Conservation (phyloP, 345 rosid species). For the Hevea brasiliensis region DNA sequence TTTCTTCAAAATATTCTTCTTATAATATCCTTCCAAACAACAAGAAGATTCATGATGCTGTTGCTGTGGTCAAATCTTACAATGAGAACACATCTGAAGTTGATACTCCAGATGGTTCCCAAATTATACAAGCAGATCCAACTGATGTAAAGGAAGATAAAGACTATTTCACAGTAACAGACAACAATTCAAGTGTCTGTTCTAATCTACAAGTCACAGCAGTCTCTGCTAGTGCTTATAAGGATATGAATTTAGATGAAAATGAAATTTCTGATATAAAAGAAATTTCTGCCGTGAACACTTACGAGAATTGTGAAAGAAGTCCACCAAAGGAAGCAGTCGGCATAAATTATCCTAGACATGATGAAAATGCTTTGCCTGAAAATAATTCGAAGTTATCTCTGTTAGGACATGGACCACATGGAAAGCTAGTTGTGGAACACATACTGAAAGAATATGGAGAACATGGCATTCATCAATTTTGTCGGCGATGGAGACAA, state of each 20-base stretch:
- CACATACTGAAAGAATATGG: slow-evolving; percentile 56
- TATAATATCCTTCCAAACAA: slow-evolving; percentile 23
- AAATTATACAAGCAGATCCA: slow-evolving; percentile 17
- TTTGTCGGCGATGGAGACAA: slow-evolving; percentile 95
- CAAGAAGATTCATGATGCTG: slow-evolving; percentile 27
- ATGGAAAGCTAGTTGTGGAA: slow-evolving; percentile 86
- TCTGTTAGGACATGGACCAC: slow-evolving; percentile 93
- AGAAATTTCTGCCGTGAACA: slow-evolving; percentile 23
- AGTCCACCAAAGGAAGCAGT: slow-evolving; percentile 18
- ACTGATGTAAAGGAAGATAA: slow-evolving; percentile 16
- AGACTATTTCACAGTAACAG: slow-evolving; percentile 18
- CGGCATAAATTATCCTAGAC: slow-evolving; percentile 27
- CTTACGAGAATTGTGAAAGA: slow-evolving; percentile 30
- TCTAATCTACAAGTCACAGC: slow-evolving; percentile 20
- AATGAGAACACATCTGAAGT: slow-evolving; percentile 14
- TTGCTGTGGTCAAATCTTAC: slow-evolving; percentile 15
- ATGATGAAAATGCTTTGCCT: slow-evolving; percentile 32
- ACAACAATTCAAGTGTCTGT: slow-evolving; percentile 21
- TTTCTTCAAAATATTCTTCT: slow-evolving; percentile 38
- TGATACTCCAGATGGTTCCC: slow-evolving; percentile 18
- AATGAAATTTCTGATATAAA: slow-evolving; percentile 29
- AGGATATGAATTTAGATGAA: slow-evolving; percentile 27
- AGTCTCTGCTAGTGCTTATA: slow-evolving; percentile 11
- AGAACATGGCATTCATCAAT: slow-evolving; percentile 68
- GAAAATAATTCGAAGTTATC: slow-evolving; percentile 65